phyloP scores from a whole-genome alignment of 768 basidiomycete species.

The Russula griseocarnosa region DNA sequence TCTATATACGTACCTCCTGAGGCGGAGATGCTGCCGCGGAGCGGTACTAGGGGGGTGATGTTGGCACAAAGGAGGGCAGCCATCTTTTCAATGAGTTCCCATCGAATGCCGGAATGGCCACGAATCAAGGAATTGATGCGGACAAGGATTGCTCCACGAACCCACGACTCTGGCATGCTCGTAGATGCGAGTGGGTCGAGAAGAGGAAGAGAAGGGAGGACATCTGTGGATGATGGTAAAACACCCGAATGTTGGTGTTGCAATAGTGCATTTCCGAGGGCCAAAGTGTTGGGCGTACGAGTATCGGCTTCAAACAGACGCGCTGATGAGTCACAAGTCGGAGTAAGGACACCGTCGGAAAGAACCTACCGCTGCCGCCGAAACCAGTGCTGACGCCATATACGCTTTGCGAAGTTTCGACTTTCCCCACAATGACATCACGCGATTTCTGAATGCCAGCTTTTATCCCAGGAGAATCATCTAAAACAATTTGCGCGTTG shows the following conservation, averaged over 20 bases:
- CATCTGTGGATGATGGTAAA: slow-evolving; percentile 53
- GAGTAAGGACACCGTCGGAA: slow-evolving; percentile 18
- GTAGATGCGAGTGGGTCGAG: slow-evolving; percentile 62
- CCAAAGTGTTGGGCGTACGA: slow-evolving; percentile 66
- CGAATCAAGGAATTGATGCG: slow-evolving; percentile 87
- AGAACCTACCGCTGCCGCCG: slow-evolving; percentile 63
- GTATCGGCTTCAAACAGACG: slow-evolving; percentile 57
- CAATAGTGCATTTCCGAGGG: slow-evolving; percentile 76
- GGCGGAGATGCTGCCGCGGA: slow-evolving; percentile 80
- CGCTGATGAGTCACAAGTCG: slow-evolving; percentile 17
- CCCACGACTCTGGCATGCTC: slow-evolving; percentile 85
- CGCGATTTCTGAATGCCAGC: slow-evolving; percentile 60
- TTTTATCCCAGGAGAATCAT: slow-evolving; percentile 45
- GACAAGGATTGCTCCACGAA: slow-evolving; percentile 80
- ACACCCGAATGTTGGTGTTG: slow-evolving; percentile 81
- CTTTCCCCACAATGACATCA: slow-evolving; percentile 59
- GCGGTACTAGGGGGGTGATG: slow-evolving; percentile 74
- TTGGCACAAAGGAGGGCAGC: slow-evolving; percentile 63
- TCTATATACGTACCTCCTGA: slow-evolving; percentile 57
- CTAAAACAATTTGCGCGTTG: slow-evolving; percentile 48
- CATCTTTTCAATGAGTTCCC: slow-evolving; percentile 78
- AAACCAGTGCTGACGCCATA: slow-evolving; percentile 88
- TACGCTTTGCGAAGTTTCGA: slow-evolving; percentile 62
- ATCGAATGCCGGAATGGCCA: slow-evolving; percentile 82
- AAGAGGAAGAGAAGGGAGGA: slow-evolving; percentile 58